Conservation (phyloP, 495 filamentous ascomycete genomes). For the Penicillium nucicola region DNA sequence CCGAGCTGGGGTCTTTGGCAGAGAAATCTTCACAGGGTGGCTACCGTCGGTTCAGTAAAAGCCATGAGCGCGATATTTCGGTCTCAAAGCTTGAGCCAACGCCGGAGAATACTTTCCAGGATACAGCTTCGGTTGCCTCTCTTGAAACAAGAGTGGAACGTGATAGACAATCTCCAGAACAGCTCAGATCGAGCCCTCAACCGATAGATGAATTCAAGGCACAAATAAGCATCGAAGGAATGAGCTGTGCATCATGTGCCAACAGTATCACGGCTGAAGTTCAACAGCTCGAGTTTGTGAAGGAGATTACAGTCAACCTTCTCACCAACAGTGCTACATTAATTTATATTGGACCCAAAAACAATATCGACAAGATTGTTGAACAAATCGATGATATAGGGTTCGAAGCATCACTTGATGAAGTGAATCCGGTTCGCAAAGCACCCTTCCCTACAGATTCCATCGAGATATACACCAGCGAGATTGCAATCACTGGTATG, state of each 20-base stretch:
- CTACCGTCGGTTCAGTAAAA: background rate
- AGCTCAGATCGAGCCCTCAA: background rate
- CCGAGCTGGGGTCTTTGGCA: background rate
- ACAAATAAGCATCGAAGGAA: constrained; percentile 54
- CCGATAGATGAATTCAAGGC: constrained; percentile 33
- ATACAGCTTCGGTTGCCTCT: background rate
- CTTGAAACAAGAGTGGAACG: background rate
- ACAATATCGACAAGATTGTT: constrained; percentile 41
- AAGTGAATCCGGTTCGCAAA: constrained; percentile 27
- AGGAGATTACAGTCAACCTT: constrained; percentile 54
- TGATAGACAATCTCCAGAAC: background rate
- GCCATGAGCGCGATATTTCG: background rate
- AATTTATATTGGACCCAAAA: constrained; percentile 38
- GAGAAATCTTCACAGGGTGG: constrained; percentile 11
- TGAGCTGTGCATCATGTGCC: constrained; percentile 65
- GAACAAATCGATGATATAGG: constrained; percentile 53
- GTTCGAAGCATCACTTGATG: constrained; percentile 51
- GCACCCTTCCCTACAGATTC: constrained; percentile 15
- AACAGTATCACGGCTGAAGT: constrained; percentile 51
- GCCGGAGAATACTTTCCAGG: background rate
- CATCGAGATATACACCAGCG: constrained; percentile 42
- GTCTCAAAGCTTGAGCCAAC: background rate
- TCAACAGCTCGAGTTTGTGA: constrained; percentile 47
- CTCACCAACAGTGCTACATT: constrained; percentile 57
- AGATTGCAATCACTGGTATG: constrained; percentile 77